Conservation (phyloP, 257 asterid genomes). For the Gentiana macrophylla region DNA sequence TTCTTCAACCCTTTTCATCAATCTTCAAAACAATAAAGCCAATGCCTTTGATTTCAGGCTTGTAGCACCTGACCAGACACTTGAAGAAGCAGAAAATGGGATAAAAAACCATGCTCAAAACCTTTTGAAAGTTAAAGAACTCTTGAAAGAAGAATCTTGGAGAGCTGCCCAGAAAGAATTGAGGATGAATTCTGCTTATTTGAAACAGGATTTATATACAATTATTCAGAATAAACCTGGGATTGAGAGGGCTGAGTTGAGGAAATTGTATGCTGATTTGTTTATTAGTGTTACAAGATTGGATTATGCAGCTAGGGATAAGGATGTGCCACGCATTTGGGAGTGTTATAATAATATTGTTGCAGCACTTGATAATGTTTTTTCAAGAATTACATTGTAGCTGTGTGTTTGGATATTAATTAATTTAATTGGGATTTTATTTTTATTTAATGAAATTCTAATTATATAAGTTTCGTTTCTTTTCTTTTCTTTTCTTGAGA, state of each 20-base stretch:
- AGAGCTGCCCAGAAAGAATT: slow-evolving; percentile 48
- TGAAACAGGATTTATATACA: slow-evolving; percentile 64
- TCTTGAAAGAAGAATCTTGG: slow-evolving; percentile 41
- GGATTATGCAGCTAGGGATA: slow-evolving; percentile 73
- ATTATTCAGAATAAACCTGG: slow-evolving; percentile 49
- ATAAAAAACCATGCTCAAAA: slow-evolving; percentile 31
- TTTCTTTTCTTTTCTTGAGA: no score
- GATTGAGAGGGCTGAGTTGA: slow-evolving; percentile 37
- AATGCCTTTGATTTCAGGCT: slow-evolving; percentile 46
- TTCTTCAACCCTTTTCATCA: slow-evolving; percentile 9
- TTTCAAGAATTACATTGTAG: slow-evolving; percentile 20
- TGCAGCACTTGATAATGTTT: slow-evolving; percentile 30
- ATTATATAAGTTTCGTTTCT: no score
- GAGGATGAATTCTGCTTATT: slow-evolving; percentile 37
- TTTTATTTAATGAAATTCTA: no score
- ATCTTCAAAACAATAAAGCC: slow-evolving; percentile 7
- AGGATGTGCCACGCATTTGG: slow-evolving; percentile 40
- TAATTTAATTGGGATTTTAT: no score
- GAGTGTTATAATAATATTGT: slow-evolving; percentile 31
- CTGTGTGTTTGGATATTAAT: no score
- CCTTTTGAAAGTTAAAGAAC: slow-evolving; percentile 32
- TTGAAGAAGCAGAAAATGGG: slow-evolving; percentile 46
- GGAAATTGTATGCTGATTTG: slow-evolving; percentile 38
- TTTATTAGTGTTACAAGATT: slow-evolving; percentile 44
- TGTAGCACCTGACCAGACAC: slow-evolving; percentile 57